These are phyloP conservation scores for Cryptosporidium parvum DNA, from an alignment of 169 alveolate genomes.

Conservation along the genomic window DNA sequence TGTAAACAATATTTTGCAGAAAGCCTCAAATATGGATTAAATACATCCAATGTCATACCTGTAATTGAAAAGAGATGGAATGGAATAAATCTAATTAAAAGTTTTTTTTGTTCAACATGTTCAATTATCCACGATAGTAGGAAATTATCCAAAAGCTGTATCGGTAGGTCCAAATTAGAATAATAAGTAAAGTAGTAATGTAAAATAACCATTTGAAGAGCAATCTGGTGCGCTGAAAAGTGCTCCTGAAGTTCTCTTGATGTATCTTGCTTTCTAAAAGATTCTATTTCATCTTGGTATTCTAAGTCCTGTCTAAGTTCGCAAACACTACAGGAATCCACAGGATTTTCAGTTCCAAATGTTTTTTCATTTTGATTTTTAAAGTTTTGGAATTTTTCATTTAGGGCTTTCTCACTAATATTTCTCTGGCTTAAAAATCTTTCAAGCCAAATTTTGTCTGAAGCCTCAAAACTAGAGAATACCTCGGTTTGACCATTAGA, in stretches of 20 bases:
- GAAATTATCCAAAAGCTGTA: slow-evolving; percentile 53
- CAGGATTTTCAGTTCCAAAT: neutral
- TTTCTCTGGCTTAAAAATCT: slow-evolving; percentile 58
- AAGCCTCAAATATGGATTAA: slow-evolving; percentile 62
- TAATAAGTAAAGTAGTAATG: slow-evolving; percentile 68
- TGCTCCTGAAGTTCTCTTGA: slow-evolving; percentile 7
- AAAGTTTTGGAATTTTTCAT: neutral
- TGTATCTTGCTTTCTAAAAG: neutral
- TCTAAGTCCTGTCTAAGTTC: neutral
- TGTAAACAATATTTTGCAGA: slow-evolving; percentile 72
- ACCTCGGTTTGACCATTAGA: neutral
- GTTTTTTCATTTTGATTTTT: slow-evolving; percentile 4
- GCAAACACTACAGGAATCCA: neutral
- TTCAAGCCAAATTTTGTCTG: slow-evolving; percentile 35
- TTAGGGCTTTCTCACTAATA: slow-evolving; percentile 3
- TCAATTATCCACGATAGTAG: slow-evolving; percentile 62
- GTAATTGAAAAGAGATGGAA: slow-evolving; percentile 65
- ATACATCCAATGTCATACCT: slow-evolving; percentile 65
- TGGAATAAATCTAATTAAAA: slow-evolving; percentile 54
- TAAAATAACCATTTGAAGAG: slow-evolving; percentile 64
- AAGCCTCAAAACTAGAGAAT: slow-evolving; percentile 4
- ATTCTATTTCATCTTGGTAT: neutral
- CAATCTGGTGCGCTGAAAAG: slow-evolving; percentile 56
- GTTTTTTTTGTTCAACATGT: slow-evolving; percentile 20
- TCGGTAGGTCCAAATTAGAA: slow-evolving; percentile 64